phyloP scores from a whole-genome alignment of 108 stramenopile genomes.

The Bacterosira constricta region DNA sequence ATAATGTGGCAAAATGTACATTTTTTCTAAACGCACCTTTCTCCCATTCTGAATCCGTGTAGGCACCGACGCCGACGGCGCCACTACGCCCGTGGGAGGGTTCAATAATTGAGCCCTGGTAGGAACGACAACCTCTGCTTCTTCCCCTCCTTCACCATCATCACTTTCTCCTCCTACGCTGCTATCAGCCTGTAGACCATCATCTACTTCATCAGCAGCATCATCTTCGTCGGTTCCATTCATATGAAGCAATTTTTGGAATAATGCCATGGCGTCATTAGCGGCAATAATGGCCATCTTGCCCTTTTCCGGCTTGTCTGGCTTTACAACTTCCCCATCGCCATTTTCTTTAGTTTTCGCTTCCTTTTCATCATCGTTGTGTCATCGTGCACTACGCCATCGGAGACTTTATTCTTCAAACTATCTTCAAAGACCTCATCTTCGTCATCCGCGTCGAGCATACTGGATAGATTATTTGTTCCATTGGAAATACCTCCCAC shows the following conservation, averaged over 20 bases:
- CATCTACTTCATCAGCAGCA: conserved; percentile 27
- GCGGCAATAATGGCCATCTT: conserved; percentile 20
- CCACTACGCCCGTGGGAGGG: conserved; percentile 47
- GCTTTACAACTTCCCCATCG: conserved; percentile 17
- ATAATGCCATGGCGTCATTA: conserved; percentile 45
- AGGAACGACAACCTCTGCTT: conserved; percentile 13
- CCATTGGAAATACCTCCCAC: background rate
- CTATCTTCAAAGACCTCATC: conserved; percentile 20
- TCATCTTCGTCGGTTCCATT: conserved; percentile 27
- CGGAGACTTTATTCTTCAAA: conserved; percentile 29
- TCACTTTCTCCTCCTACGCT: background rate
- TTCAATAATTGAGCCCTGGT: conserved; percentile 48
- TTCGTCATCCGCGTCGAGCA: conserved; percentile 30
- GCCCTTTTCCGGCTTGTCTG: conserved; percentile 9
- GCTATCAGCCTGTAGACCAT: conserved; percentile 7
- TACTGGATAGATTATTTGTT: background rate
- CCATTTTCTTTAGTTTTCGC: conserved; percentile 20
- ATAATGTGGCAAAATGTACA: no score
- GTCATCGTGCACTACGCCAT: conserved; percentile 16
- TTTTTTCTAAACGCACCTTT: conserved; percentile 42
- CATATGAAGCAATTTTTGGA: conserved; percentile 59
- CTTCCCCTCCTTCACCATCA: background rate
- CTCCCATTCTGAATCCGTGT: conserved; percentile 47
- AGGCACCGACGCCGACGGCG: conserved; percentile 38
- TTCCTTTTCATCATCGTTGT: conserved; percentile 30